These are phyloP conservation scores for Ambrosia hybrid DNA, from an alignment of 140 eudicot species.

Conservation along the genomic window DNA sequence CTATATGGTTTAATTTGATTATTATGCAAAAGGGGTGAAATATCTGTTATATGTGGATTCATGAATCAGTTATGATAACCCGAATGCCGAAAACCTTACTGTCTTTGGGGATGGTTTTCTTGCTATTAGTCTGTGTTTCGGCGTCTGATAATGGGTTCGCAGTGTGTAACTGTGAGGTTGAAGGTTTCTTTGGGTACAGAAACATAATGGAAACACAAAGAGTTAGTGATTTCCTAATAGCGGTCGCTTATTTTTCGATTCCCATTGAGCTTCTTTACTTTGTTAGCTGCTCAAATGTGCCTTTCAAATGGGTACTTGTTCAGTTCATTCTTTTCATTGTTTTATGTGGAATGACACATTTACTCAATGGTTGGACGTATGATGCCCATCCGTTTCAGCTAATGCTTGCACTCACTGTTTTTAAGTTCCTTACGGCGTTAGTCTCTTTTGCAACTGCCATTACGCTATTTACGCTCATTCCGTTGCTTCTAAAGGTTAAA, in stretches of 20 bases:
- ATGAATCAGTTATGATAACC: constrained; percentile 19
- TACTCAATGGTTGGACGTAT: constrained; percentile 82
- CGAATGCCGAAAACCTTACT: constrained; percentile 53
- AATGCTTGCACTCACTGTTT: constrained; percentile 76
- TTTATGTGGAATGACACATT: constrained; percentile 89
- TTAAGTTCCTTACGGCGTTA: constrained; percentile 80
- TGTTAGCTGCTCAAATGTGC: constrained; percentile 77
- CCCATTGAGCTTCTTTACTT: constrained; percentile 90
- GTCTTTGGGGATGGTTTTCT: constrained; percentile 31
- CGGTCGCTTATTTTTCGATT: constrained; percentile 85
- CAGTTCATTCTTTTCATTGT: constrained; percentile 85
- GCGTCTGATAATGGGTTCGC: constrained; percentile 55
- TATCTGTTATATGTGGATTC: constrained; percentile 14
- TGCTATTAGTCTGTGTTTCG: constrained; percentile 37
- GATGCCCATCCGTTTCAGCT: constrained; percentile 70
- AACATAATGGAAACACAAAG: constrained; percentile 61
- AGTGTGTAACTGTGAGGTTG: constrained; percentile 59
- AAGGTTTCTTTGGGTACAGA: constrained; percentile 66
- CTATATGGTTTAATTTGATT: constrained; percentile 2
- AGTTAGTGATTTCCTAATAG: constrained; percentile 85
- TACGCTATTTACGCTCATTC: constrained; percentile 66
- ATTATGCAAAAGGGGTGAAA: constrained; percentile 13
- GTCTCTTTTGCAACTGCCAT: constrained; percentile 86
- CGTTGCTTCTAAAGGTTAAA: constrained; percentile 67
- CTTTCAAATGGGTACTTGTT: constrained; percentile 89